phyloP scores from a whole-genome alignment of 768 basidiomycete species.

The Trametes cingulata region DNA sequence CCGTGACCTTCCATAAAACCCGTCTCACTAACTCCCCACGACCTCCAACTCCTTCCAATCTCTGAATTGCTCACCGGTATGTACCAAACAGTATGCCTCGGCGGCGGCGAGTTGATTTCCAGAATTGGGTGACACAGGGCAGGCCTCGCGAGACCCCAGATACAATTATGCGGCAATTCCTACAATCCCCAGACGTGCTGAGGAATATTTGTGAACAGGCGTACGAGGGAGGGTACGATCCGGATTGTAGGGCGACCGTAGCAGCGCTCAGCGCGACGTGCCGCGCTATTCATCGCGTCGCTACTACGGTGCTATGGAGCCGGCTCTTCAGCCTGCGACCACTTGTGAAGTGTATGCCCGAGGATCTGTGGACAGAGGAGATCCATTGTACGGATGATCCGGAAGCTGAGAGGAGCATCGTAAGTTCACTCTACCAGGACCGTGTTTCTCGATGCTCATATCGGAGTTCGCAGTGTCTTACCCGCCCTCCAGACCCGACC shows the following conservation, averaged over 20 bases:
- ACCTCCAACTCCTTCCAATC: not conserved
- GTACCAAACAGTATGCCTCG: too few species aligned
- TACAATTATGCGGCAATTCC: not conserved
- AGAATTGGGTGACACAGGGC: too few species aligned
- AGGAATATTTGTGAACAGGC: slow-evolving; percentile 19
- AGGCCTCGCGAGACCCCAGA: too few species aligned
- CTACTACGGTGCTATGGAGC: slow-evolving; percentile 15
- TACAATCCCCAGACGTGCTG: slow-evolving; percentile 8
- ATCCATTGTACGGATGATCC: not conserved
- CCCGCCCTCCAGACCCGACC: slow-evolving; percentile 8
- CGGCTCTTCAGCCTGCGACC: slow-evolving; percentile 18
- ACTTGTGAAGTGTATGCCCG: slow-evolving; percentile 16
- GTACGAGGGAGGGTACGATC: slow-evolving; percentile 18
- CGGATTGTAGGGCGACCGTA: slow-evolving; percentile 14
- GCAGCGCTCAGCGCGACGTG: slow-evolving; percentile 12
- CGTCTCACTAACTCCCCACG: not conserved
- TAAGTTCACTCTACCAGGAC: not conserved
- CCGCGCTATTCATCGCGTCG: slow-evolving; percentile 9
- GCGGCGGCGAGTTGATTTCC: too few species aligned
- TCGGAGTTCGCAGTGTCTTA: not conserved
- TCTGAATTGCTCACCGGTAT: not conserved
- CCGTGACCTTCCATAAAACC: not conserved
- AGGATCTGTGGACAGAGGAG: slow-evolving; percentile 14
- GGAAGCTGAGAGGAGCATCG: slow-evolving; percentile 1
- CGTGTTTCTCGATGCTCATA: not conserved